Percentiles rank a stretch among this genome's conserved stretches.
phyloP scores from a whole-genome alignment of 257 asterid species.

The Przewalskia tangutica region DNA sequence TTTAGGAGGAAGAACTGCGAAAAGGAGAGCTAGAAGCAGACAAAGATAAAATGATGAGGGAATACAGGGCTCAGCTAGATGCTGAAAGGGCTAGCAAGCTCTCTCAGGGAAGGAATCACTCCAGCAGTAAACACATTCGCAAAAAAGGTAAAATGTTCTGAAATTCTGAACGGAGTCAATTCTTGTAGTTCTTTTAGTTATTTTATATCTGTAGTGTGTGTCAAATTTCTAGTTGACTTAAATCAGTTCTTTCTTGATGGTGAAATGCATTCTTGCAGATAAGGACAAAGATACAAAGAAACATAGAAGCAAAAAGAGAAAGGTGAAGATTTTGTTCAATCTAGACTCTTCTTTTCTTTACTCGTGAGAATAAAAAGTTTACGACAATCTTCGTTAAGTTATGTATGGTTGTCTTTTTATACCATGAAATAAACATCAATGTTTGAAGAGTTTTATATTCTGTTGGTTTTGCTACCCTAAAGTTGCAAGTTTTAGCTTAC shows the following conservation, averaged over 20 bases:
- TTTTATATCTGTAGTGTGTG: background rate
- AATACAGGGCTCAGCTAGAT: slow-evolving; percentile 95
- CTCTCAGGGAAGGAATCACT: slow-evolving; percentile 78
- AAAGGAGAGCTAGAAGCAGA: slow-evolving; percentile 98
- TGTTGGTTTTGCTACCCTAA: background rate
- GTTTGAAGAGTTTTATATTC: background rate
- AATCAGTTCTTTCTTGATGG: background rate
- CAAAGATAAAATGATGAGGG: slow-evolving; percentile 96
- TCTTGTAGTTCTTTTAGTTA: background rate
- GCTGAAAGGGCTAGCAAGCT: slow-evolving; percentile 88
- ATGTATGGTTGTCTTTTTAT: background rate
- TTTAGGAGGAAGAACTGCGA: slow-evolving; percentile 95
- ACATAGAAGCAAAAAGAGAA: slow-evolving; percentile 74
- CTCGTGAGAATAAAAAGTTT: background rate
- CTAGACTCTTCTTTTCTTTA: background rate
- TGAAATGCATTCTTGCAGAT: slow-evolving; percentile 38
- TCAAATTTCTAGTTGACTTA: background rate
- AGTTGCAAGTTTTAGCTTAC: background rate
- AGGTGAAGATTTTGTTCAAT: slow-evolving; percentile 36
- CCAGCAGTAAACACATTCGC: slow-evolving; percentile 56
- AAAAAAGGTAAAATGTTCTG: slow-evolving; percentile 49
- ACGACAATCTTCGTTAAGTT: background rate
- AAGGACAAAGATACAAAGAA: slow-evolving; percentile 76
- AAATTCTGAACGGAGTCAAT: background rate
- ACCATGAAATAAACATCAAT: background rate